Evolutionary conservation across 305 asterid genomes (phyloP).

Genomic region (Petunia hybrid): DNA sequence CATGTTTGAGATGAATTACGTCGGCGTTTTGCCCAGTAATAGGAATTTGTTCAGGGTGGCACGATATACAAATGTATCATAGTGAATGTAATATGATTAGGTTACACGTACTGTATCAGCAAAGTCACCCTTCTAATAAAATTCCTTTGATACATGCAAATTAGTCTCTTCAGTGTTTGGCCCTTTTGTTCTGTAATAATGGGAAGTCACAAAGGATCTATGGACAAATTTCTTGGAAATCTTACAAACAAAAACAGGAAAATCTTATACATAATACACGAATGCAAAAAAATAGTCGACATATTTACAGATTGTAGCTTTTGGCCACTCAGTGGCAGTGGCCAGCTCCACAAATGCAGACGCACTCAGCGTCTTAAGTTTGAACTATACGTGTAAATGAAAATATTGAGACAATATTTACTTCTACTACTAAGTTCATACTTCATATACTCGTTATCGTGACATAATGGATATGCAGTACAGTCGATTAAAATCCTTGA

Average conservation of each 20-base stretch:
- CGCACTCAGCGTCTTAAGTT: no score
- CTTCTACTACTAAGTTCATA: no score
- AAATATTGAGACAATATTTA: no score
- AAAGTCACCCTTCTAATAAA: background rate
- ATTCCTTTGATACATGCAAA: background rate
- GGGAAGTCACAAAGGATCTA: background rate
- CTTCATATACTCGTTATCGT: no score
- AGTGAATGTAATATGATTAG: slow-evolving; percentile 22
- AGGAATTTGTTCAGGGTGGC: slow-evolving; percentile 2
- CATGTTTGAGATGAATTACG: background rate
- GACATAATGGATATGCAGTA: no score
- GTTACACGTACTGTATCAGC: slow-evolving; percentile 12
- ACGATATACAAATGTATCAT: background rate
- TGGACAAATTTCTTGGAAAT: background rate
- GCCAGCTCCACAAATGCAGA: no score
- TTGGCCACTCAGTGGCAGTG: background rate
- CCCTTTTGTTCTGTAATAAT: background rate
- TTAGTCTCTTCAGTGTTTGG: background rate
- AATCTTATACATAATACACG: background rate
- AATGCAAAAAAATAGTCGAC: background rate
- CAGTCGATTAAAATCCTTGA: no score
- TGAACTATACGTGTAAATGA: no score
- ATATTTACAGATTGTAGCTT: background rate
- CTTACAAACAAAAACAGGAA: background rate
- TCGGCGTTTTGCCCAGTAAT: background rate